Percentiles rank a stretch among this genome's conserved stretches.
Evolutionary conservation across 2,329 filamentous ascomycete species (phyloP).

Genomic region (Akanthomyces muscarius): DNA sequence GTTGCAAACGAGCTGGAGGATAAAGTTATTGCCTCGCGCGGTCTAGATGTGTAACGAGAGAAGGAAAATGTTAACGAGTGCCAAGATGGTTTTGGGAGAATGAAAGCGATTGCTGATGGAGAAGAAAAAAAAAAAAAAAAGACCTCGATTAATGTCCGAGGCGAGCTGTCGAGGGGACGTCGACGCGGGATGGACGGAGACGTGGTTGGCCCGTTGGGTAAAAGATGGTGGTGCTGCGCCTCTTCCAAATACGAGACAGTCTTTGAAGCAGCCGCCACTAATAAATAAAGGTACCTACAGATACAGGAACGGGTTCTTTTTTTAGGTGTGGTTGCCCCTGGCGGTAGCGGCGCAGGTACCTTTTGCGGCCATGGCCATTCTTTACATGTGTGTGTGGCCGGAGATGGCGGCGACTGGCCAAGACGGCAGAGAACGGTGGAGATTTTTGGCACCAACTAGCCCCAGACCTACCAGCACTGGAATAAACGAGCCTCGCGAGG

Average conservation of each 20-base stretch:
- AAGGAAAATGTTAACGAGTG: neutral
- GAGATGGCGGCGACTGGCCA: neutral
- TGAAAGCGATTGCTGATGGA: neutral
- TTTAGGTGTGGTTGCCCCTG: neutral
- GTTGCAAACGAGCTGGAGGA: too few species aligned
- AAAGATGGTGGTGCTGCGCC: conserved; percentile 1
- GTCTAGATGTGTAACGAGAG: neutral
- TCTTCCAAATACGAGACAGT: neutral
- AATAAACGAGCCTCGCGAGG: too few species aligned
- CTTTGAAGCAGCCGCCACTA: too few species aligned
- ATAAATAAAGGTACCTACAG: too few species aligned
- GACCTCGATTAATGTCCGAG: neutral
- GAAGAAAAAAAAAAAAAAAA: too few species aligned
- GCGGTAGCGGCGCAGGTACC: neutral
- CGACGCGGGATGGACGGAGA: neutral
- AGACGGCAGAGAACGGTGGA: neutral
- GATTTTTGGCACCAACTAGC: neutral
- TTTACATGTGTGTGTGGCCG: neutral
- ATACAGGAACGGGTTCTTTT: too few species aligned
- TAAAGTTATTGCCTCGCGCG: neutral
- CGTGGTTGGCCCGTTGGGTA: neutral
- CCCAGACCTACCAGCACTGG: too few species aligned
- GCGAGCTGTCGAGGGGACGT: too few species aligned
- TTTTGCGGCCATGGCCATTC: too few species aligned
- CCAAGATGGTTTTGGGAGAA: too few species aligned